phyloP scores from a whole-genome alignment of 306 rosid genomes.

The Acacia crassicarpa region DNA sequence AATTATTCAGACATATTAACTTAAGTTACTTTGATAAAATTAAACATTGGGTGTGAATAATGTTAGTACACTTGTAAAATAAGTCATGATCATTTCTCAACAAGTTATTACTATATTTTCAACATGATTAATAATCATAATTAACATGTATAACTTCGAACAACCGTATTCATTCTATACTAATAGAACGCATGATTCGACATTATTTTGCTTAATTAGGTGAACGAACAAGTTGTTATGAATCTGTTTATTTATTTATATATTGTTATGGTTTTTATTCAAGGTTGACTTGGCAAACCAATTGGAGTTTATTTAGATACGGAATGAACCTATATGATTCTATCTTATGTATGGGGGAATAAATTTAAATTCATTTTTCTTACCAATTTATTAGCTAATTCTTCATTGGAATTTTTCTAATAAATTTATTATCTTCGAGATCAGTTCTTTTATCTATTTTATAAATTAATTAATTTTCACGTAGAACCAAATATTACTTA shows the following conservation, averaged over 20 bases:
- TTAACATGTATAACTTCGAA: neutral
- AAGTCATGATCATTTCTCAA: neutral
- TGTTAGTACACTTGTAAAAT: neutral
- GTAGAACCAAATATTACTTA: neutral
- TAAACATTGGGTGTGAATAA: neutral
- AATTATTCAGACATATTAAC: neutral
- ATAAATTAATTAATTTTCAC: neutral
- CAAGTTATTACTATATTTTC: conserved; percentile 8
- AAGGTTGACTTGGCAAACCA: neutral
- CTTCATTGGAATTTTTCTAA: neutral
- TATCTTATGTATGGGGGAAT: neutral
- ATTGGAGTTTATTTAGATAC: neutral
- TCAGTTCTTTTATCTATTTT: neutral
- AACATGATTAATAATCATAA: conserved; percentile 6
- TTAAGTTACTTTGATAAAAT: neutral
- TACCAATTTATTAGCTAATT: neutral
- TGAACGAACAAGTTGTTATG: neutral
- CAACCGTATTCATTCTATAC: neutral
- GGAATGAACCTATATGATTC: neutral
- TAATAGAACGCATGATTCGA: neutral
- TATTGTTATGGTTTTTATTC: neutral
- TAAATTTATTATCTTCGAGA: neutral
- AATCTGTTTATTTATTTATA: neutral
- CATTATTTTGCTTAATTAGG: neutral
- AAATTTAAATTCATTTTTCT: neutral